These are phyloP conservation scores for Geotrichum macrosporum DNA, from an alignment of 1,139 yeast species.

Conservation along the genomic window DNA sequence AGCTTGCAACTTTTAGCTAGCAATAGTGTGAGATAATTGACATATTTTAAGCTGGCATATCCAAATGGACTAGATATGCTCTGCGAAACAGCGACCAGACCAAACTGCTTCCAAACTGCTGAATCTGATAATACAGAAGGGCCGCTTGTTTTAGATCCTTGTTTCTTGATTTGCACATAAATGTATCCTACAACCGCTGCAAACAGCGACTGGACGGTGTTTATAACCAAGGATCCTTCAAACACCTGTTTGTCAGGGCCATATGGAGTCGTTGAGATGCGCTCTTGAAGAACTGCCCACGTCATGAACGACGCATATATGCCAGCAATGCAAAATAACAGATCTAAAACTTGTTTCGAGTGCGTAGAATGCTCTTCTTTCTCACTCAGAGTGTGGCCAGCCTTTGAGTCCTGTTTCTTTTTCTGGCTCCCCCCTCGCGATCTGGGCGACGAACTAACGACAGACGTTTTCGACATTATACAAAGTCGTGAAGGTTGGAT, in stretches of 20 bases:
- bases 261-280: conserved; percentile 74
- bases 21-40: conserved; percentile 78
- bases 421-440: background rate
- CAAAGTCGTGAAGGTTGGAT: background rate
- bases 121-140: conserved; percentile 22
- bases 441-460: conserved; percentile 4
- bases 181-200: conserved; percentile 66
- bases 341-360: conserved; percentile 23
- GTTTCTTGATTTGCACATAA: conserved; percentile 47
- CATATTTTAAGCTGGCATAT: conserved; percentile 68
- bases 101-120: conserved; percentile 43
- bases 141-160: conserved; percentile 29
- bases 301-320: conserved; percentile 79
- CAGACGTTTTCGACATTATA: conserved; percentile 6
- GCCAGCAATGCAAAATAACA: conserved; percentile 59
- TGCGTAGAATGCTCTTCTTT: conserved; percentile 2
- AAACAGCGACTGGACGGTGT: conserved; percentile 64
- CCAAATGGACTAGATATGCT: conserved; percentile 80
- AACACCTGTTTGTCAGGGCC: conserved; percentile 56
- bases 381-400: background rate
- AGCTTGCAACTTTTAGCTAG: conserved; percentile 91
- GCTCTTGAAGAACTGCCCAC: conserved; percentile 91
- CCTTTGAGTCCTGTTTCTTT: background rate
- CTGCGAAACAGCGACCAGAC: conserved; percentile 69
- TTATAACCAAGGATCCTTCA: conserved; percentile 72